Evolutionary conservation across 495 filamentous ascomycete genomes (phyloP), one percentile per base, ranked within the genome.

Genomic region (Aspergillus ellipticus): DNA sequence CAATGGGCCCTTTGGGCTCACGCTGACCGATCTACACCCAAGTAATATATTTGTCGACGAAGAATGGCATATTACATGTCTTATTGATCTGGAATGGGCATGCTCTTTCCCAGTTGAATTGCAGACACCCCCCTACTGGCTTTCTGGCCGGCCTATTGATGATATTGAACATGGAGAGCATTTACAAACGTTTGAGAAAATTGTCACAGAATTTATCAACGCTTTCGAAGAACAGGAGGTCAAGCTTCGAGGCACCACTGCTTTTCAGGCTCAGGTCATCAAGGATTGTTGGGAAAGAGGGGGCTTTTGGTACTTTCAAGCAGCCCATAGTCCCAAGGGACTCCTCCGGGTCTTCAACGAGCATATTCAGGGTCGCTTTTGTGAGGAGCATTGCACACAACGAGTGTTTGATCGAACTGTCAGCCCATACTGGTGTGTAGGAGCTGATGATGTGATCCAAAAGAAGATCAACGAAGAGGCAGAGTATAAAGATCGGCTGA

Each of bases 41-140:
- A 67, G 64, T 41, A 76, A 74, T 33, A 66, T 74, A 19, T 66
- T 74, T 24, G 69, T 74, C 47, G 71, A 76, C 49, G 35, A 56
- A 0, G 16, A 67, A 1, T 64, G 63, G 63, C 33, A 64, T 54
- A 59, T 66, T 20, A 61, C 39, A 37, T 55, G 0, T 22, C 21
- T 68, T 3, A 54, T 68, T 31, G 61, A 68, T 42, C 51, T 68
- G 0, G 63, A 68, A 35, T 66, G 63, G 63, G 51, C 66, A 22
- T 72, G 66, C 52, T 53, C 68, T 13, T 26, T 59, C 0, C 57
- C 57, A 29, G 53, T 47, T 0, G 69, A 73, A 51, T 59, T 53
- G 26, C 43, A 65, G 4, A 29, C 21, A 1, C 62, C 62, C 17
- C 71, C 69, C 20, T 70, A 69, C 51, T 74, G 66, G 66, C 47